A percentile compares a stretch with the other conserved stretches of the same genome.
These are phyloP conservation scores for Diaporthe vexans DNA, from an alignment of 2,329 filamentous ascomycete genomes.

Conservation along the genomic window DNA sequence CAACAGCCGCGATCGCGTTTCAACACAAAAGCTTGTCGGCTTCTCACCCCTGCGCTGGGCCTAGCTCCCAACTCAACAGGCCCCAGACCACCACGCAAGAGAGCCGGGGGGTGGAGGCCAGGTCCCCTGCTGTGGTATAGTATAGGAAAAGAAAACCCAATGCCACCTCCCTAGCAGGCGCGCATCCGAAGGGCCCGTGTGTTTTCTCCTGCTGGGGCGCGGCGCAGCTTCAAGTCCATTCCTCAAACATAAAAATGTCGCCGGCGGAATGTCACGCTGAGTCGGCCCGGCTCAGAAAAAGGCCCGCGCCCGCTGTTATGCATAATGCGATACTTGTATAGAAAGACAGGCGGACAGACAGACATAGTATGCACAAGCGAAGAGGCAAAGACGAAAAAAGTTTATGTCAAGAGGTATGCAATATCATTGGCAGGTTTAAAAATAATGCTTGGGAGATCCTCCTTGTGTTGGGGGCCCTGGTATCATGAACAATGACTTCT, in stretches of 20 bases:
- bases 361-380: neutral
- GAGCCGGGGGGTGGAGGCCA: neutral
- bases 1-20: slow-evolving; percentile 19
- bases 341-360: neutral
- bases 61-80: neutral
- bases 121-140: too few relatives aligned
- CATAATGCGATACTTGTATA: neutral
- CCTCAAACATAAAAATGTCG: neutral
- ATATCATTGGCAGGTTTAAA: slow-evolving; percentile 22
- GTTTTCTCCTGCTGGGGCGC: neutral
- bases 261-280: slow-evolving; percentile 23
- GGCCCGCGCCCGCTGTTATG: neutral
- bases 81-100: too few relatives aligned
- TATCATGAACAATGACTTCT: slow-evolving; percentile 41
- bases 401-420: neutral
- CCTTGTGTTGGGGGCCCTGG: slow-evolving; percentile 35
- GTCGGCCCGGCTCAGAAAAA: slow-evolving; percentile 22
- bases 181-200: neutral
- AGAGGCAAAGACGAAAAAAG: neutral
- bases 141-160: neutral
- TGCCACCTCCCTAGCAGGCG: neutral
- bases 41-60: slow-evolving; percentile 14
- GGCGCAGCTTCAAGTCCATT: neutral
- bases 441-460: slow-evolving; percentile 38
- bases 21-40: slow-evolving; percentile 29